Evolutionary conservation across 192 early-diverging fungal species (phyloP).

Genomic region (Podila epicladia): DNA sequence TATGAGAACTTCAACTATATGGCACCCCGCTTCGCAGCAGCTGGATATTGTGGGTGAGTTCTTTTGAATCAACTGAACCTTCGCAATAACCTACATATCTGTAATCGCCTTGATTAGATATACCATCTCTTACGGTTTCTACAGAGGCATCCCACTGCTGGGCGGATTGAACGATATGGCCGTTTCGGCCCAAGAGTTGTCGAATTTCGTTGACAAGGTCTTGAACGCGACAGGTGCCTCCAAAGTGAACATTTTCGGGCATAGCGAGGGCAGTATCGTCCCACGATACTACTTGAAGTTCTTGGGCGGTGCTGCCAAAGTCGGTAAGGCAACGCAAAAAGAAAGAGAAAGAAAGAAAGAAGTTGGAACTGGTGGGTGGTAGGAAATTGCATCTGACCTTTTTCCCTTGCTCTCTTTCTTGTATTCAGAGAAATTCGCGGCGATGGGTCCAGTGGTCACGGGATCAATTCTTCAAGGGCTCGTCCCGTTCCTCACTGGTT

Average conservation of each 20-base stretch:
- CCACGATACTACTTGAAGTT: conserved; percentile 37
- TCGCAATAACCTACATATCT: no score
- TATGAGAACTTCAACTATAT: no score
- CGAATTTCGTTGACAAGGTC: no score
- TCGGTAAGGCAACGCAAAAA: conserved; percentile 15
- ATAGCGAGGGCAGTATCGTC: conserved; percentile 22
- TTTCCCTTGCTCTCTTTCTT: not conserved
- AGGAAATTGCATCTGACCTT: not conserved
- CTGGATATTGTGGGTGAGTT: no score
- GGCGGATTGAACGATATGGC: no score
- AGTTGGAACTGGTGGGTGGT: not conserved
- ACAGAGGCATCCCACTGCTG: no score
- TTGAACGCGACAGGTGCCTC: not conserved
- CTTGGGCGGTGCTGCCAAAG: conserved; percentile 34
- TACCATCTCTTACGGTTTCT: no score
- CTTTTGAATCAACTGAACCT: no score
- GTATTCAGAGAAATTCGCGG: conserved; percentile 32
- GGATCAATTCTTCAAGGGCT: not conserved
- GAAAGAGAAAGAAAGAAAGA: no score
- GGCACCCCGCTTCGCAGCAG: no score
- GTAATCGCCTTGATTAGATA: no score
- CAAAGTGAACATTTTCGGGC: not conserved
- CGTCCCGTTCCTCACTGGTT: not conserved
- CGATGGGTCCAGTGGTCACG: conserved; percentile 33
- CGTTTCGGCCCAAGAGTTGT: no score